These are phyloP conservation scores for Solanum pinnatisectum DNA, from an alignment of 257 asterid genomes.

Conservation along the genomic window DNA sequence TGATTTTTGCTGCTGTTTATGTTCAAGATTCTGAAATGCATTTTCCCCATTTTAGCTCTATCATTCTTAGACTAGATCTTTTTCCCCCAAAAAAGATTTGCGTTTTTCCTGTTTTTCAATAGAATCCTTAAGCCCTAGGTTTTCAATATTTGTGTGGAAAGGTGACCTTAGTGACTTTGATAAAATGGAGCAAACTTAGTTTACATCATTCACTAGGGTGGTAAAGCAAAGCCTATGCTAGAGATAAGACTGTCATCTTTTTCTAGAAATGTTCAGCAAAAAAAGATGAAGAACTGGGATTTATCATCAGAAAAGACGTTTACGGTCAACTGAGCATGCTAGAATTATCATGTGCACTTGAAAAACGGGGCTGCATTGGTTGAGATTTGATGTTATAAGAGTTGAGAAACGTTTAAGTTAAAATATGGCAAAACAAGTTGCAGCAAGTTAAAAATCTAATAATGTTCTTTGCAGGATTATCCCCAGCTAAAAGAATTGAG, in stretches of 20 bases:
- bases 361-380: not conserved
- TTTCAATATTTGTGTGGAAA: not conserved
- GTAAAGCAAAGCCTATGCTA: not conserved
- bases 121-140: not conserved
- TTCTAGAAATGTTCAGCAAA: not conserved
- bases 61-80: not conserved
- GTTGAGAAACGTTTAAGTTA: not conserved
- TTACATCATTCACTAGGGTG: not conserved
- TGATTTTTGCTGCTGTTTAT: not conserved
- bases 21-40: not conserved
- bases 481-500: constrained; percentile 1
- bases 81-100: not conserved
- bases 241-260: not conserved
- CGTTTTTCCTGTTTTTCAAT: not conserved
- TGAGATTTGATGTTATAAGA: not conserved
- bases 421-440: not conserved
- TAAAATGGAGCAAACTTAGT: not conserved
- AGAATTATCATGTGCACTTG: not conserved
- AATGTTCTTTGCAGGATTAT: constrained; percentile 20
- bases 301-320: not conserved
- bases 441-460: not conserved
- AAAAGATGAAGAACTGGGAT: not conserved
- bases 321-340: not conserved
- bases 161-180: not conserved
- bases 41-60: not conserved